Percentiles rank a stretch among this genome's conserved stretches.
Evolutionary conservation across 805 yeast genomes (phyloP).

Genomic region (Spathaspora gorwiae): DNA sequence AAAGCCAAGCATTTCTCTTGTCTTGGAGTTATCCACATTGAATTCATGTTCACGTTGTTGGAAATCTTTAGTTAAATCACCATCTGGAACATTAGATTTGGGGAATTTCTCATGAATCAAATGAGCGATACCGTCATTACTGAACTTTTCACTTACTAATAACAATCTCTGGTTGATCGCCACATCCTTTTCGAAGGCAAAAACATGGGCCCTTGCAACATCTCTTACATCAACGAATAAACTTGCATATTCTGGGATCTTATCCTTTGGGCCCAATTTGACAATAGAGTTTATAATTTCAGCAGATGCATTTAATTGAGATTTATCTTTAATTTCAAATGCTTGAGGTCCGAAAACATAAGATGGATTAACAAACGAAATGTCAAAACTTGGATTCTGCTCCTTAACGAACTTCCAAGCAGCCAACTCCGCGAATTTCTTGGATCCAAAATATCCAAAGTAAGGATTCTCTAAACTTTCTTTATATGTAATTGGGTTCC

Average conservation of each 20-base stretch:
- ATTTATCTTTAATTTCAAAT: conserved; percentile 26
- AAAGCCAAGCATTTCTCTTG: conserved; percentile 22
- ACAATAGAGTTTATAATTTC: conserved; percentile 23
- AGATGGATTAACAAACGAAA: conserved; percentile 41
- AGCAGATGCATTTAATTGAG: conserved; percentile 19
- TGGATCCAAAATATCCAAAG: conserved; percentile 51
- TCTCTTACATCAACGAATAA: conserved; percentile 55
- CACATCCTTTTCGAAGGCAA: conserved; percentile 40
- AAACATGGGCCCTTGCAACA: conserved; percentile 54
- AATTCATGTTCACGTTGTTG: background rate
- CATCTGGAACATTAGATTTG: conserved; percentile 2
- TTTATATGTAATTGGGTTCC: conserved; percentile 52
- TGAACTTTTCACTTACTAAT: conserved; percentile 25
- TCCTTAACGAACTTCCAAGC: conserved; percentile 52
- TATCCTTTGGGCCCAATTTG: conserved; percentile 17
- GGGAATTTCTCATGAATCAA: conserved; percentile 22
- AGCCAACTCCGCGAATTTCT: conserved; percentile 53
- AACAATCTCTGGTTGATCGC: conserved; percentile 6
- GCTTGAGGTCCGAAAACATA: conserved; percentile 50
- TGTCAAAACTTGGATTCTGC: conserved; percentile 27
- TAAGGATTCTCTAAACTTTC: conserved; percentile 35
- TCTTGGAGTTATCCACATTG: background rate
- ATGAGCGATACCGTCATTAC: conserved; percentile 26
- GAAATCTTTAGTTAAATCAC: background rate
- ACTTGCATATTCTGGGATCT: conserved; percentile 9